phyloP scores from a whole-genome alignment of 148 eudicot genomes.

The Vaccinium myrtillus region DNA sequence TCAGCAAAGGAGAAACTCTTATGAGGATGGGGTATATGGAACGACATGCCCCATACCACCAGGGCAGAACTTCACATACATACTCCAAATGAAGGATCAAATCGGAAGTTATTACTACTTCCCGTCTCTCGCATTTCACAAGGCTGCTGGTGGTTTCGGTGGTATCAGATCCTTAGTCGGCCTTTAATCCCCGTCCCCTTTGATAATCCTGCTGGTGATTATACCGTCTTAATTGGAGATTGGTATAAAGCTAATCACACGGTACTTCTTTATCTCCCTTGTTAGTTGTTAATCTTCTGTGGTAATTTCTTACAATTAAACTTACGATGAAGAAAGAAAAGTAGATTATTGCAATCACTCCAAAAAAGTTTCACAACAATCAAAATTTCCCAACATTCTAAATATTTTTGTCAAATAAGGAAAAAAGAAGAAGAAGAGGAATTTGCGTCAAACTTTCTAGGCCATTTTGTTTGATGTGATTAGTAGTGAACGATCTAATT shows the following conservation, averaged over 20 bases:
- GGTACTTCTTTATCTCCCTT: slow-evolving; percentile 30
- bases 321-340: not conserved
- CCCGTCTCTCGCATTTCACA: slow-evolving; percentile 86
- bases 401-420: not conserved
- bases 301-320: not conserved
- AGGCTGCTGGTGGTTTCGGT: slow-evolving; percentile 96
- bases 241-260: slow-evolving; percentile 92
- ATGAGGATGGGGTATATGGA: slow-evolving; percentile 85
- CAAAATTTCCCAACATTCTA: not conserved
- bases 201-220: slow-evolving; percentile 66
- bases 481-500: not conserved
- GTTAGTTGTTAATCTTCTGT: not conserved
- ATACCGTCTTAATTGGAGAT: slow-evolving; percentile 86
- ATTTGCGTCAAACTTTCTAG: too few relatives aligned
- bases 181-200: slow-evolving; percentile 90
- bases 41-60: slow-evolving; percentile 99
- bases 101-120: slow-evolving; percentile 95
- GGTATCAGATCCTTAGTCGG: slow-evolving; percentile 82
- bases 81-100: slow-evolving; percentile 93
- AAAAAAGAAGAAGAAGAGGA: too few relatives aligned
- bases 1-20: slow-evolving; percentile 89
- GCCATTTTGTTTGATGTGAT: not conserved
- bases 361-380: too few relatives aligned
- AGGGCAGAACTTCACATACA: slow-evolving; percentile 88
- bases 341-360: too few relatives aligned